Percentiles rank a stretch among this genome's conserved stretches.
These are phyloP conservation scores for Metschnikowia reukaufii DNA, from an alignment of 805 yeast species.

Conservation along the genomic window DNA sequence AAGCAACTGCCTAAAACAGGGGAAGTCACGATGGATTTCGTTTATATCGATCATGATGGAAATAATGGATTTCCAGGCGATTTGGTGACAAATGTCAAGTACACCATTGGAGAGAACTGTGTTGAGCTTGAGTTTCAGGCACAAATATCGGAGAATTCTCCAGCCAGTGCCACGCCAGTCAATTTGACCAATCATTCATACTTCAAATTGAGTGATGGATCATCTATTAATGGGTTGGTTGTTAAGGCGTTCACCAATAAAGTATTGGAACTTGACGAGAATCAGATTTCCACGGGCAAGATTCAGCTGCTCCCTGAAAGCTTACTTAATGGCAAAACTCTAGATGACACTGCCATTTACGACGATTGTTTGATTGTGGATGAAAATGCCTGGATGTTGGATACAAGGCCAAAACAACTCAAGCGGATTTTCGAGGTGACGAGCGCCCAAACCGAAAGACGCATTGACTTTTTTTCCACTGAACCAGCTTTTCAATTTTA, in stretches of 20 bases:
- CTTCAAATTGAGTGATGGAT: constrained; percentile 46
- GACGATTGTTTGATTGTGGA: constrained; percentile 52
- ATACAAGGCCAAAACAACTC: constrained; percentile 46
- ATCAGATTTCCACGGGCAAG: constrained; percentile 48
- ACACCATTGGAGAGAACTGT: constrained; percentile 39
- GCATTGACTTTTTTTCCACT: constrained; percentile 49
- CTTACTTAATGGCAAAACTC: constrained; percentile 20
- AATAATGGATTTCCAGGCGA: constrained; percentile 64
- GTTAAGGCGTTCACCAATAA: constrained; percentile 38
- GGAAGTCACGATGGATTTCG: constrained; percentile 36
- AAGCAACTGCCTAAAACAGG: constrained; percentile 29
- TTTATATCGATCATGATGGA: constrained; percentile 45
- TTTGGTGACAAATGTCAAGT: constrained; percentile 46
- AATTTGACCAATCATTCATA: constrained; percentile 65
- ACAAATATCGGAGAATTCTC: constrained; percentile 24
- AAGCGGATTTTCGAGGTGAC: constrained; percentile 42
- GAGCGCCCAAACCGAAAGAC: constrained; percentile 44
- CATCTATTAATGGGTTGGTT: constrained; percentile 32
- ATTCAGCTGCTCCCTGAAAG: constrained; percentile 20
- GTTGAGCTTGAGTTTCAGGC: constrained; percentile 52
- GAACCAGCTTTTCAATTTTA: constrained; percentile 69
- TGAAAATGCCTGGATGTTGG: constrained; percentile 34
- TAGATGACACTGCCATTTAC: constrained; percentile 17
- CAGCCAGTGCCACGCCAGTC: constrained; percentile 47
- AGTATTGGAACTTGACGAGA: constrained; percentile 42